Conservation (phyloP, 345 rosid genomes). For the Eucalyptus sideroxylon region DNA sequence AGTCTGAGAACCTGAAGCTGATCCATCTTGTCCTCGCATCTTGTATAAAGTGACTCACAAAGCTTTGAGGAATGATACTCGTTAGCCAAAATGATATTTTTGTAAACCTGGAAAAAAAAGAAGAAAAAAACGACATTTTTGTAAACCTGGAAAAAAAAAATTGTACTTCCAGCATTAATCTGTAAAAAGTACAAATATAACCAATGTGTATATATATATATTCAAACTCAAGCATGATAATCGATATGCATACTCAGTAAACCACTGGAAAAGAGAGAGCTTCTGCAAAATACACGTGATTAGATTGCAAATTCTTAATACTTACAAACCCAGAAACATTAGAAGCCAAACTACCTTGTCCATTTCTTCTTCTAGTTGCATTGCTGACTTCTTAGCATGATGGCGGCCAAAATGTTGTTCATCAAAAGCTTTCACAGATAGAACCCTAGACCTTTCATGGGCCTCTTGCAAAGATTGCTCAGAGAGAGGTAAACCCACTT, state of each 20-base stretch:
- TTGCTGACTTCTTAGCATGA: slow-evolving; percentile 76
- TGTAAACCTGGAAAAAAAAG: slow-evolving; percentile 26
- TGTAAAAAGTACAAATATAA: background rate
- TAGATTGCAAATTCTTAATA: background rate
- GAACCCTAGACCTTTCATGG: slow-evolving; percentile 48
- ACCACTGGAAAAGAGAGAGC: background rate
- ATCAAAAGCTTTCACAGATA: slow-evolving; percentile 62
- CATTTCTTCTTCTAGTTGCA: slow-evolving; percentile 74
- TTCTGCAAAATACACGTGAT: background rate
- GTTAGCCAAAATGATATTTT: slow-evolving; percentile 62
- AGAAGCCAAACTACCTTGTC: slow-evolving; percentile 42
- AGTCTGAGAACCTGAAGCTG: slow-evolving; percentile 94
- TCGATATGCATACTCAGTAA: background rate
- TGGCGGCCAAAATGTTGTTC: slow-evolving; percentile 92
- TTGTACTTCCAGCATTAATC: background rate
- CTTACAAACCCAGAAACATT: background rate
- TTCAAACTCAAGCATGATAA: background rate
- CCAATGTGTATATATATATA: background rate
- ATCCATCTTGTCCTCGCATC: slow-evolving; percentile 96
- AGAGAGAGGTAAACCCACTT: slow-evolving; percentile 51
- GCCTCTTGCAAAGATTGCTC: slow-evolving; percentile 52
- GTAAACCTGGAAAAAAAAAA: slow-evolving; percentile 23
- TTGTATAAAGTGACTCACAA: slow-evolving; percentile 69
- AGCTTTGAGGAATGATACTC: slow-evolving; percentile 80
- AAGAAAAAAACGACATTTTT: slow-evolving; percentile 34